These are phyloP conservation scores for Candida nitratophila DNA, from an alignment of 805 yeast genomes.

Conservation along the genomic window DNA sequence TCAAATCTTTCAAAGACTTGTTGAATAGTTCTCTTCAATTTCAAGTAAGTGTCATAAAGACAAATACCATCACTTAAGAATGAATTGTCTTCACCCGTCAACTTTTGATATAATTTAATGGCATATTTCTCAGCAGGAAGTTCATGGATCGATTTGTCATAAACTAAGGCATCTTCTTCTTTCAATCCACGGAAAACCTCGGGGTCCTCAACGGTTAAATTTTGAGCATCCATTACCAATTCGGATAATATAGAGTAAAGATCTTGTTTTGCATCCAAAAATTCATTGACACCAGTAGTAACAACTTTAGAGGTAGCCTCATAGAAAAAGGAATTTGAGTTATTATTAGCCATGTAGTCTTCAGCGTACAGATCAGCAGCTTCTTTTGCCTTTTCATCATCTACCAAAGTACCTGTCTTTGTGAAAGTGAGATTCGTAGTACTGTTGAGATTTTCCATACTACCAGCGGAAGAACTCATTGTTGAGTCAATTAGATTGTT, in stretches of 20 bases:
- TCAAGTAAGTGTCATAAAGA: constrained; percentile 20
- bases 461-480: not conserved
- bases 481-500: too few species aligned
- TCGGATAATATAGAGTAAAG: constrained; percentile 54
- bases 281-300: constrained; percentile 55
- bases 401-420: constrained; percentile 14
- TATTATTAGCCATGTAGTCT: not conserved
- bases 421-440: not conserved
- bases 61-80: constrained; percentile 31
- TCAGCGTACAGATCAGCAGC: constrained; percentile 1
- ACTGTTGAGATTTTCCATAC: not conserved
- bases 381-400: constrained; percentile 14
- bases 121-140: constrained; percentile 45
- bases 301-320: constrained; percentile 25
- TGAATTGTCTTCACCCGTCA: constrained; percentile 29
- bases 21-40: constrained; percentile 30
- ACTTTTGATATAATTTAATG: constrained; percentile 34
- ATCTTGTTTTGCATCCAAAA: constrained; percentile 66
- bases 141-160: constrained; percentile 30
- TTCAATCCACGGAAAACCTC: constrained; percentile 61
- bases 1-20: constrained; percentile 30
- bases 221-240: constrained; percentile 61
- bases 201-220: constrained; percentile 65
- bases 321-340: constrained; percentile 14
- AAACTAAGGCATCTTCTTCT: constrained; percentile 44